Base-by-base conservation (phyloP, 306 rosid genomes). In the Sindora glabra region DNA sequence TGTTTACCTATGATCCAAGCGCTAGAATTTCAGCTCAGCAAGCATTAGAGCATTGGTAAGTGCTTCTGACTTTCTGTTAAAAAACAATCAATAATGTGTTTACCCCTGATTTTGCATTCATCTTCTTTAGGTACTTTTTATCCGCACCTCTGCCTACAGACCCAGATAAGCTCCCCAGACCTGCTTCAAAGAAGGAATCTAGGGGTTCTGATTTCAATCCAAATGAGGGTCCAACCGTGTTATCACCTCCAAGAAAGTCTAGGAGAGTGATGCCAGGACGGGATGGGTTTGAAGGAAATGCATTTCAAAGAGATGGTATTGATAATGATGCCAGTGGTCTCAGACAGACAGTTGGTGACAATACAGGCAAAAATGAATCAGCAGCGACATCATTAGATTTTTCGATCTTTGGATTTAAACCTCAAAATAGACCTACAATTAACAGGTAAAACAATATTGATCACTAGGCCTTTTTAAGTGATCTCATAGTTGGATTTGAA, bases 1-100 rank as follows among this genome's bases (percentile, higher is more conserved):
- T 89, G 97, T 86, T 92, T 74, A 74, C 99, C 8, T 92, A 92
- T 83, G 99, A 89, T 72, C 99, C 99, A 22, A 89, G 82, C 66
- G 74, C 70, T 58, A 82, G 99, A 67, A 86, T 92, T 65, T 81
- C 99, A 16, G 95, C 64, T 69, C 95, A 76, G 62, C 96, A 92
- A 65, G 96, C 95, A 38, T 74, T 92, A 68, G 99, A 92, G 54
- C 96, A 92, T 74, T 86, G 96, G 99, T 86, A 75, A 50, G 49
- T 33, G 0, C 47, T 63, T 55, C 61, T 22, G 41, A 58, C 46
- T 63, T 64, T 72, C 48, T 22, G 25, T 57, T 45, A 4, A 15
- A 47, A 58, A 27, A n/a, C n/a, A 36, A 64, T 63, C 13, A 18
- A 36, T 1, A 44, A 4, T 45, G 62, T 61, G 24, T 5, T 38